Conservation (phyloP, 2,329 filamentous ascomycete species). For the Elsinoe arachidis region DNA sequence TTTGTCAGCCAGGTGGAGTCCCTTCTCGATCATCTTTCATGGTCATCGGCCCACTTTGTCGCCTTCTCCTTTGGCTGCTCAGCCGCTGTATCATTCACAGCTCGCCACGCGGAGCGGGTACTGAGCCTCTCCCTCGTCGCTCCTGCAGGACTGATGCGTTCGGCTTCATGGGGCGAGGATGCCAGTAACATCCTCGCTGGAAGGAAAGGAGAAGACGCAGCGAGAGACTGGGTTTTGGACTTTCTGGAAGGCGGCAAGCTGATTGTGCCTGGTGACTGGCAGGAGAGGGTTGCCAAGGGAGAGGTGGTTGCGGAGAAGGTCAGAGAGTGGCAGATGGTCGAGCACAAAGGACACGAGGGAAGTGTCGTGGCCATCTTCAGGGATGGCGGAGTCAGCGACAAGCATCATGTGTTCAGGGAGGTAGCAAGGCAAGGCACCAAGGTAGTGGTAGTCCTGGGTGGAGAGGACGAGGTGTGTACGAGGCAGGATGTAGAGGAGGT, state of each 20-base stretch:
- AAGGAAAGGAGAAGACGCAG: slow-evolving; percentile 21
- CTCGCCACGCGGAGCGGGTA: slow-evolving; percentile 20
- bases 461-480: slow-evolving; percentile 20
- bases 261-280: slow-evolving; percentile 38
- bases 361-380: slow-evolving; percentile 41
- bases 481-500: slow-evolving; percentile 26
- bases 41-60: slow-evolving; percentile 38
- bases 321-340: slow-evolving; percentile 39
- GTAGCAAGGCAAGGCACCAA: slow-evolving; percentile 19
- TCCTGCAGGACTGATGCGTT: slow-evolving; percentile 12
- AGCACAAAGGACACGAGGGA: slow-evolving; percentile 39
- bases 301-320: slow-evolving; percentile 43
- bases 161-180: slow-evolving; percentile 15
- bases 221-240: slow-evolving; percentile 30
- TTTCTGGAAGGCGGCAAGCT: slow-evolving; percentile 39
- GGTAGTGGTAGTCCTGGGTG: slow-evolving; percentile 2
- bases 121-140: not conserved
- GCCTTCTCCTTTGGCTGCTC: slow-evolving; percentile 45
- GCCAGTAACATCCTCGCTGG: not conserved
- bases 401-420: slow-evolving; percentile 26
- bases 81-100: slow-evolving; percentile 33
- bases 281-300: slow-evolving; percentile 32
- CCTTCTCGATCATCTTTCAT: slow-evolving; percentile 34
- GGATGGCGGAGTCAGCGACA: slow-evolving; percentile 38
- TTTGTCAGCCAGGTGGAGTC: slow-evolving; percentile 37